These are phyloP conservation scores for Acorus calamus DNA, from an alignment of 106 monocot genomes.

Conservation along the genomic window DNA sequence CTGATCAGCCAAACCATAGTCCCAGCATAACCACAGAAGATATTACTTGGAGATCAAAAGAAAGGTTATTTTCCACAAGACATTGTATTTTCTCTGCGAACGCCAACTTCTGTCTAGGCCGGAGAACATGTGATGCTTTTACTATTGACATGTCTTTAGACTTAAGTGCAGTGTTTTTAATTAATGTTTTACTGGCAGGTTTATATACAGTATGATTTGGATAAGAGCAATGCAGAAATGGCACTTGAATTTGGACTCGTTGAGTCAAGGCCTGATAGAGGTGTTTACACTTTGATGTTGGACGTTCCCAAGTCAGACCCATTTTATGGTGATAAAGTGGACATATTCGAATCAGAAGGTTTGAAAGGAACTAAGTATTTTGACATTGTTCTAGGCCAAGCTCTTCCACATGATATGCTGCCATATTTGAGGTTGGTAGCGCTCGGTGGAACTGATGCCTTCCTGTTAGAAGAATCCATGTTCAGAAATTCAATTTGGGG, in stretches of 20 bases:
- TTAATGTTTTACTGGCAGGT: slow-evolving; percentile 32
- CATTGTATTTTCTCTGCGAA: slow-evolving; percentile 52
- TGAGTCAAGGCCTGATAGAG: slow-evolving; percentile 43
- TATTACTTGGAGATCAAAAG: slow-evolving; percentile 63
- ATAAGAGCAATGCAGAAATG: slow-evolving; percentile 85
- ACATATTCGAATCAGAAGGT: slow-evolving; percentile 78
- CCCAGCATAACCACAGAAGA: slow-evolving; percentile 51
- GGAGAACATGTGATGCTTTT: slow-evolving; percentile 60
- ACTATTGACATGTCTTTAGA: neutral
- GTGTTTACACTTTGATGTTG: slow-evolving; percentile 70
- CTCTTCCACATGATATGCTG: slow-evolving; percentile 60
- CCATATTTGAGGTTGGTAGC: slow-evolving; percentile 76
- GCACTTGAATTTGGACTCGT: slow-evolving; percentile 87
- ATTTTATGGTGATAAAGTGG: slow-evolving; percentile 83
- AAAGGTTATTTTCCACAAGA: slow-evolving; percentile 79
- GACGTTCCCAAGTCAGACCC: slow-evolving; percentile 81
- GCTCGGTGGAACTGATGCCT: slow-evolving; percentile 90
- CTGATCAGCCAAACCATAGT: slow-evolving; percentile 64
- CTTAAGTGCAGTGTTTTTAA: neutral
- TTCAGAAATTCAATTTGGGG: slow-evolving; percentile 87
- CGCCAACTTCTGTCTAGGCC: slow-evolving; percentile 46
- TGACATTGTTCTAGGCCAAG: slow-evolving; percentile 46
- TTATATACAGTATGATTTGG: slow-evolving; percentile 75
- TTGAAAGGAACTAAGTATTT: slow-evolving; percentile 69
- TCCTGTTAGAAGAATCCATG: slow-evolving; percentile 64